Evolutionary conservation across 352 stramenopile genomes (phyloP), one percentile per base, ranked within the genome.

Genomic region (Pythium dissimile): DNA sequence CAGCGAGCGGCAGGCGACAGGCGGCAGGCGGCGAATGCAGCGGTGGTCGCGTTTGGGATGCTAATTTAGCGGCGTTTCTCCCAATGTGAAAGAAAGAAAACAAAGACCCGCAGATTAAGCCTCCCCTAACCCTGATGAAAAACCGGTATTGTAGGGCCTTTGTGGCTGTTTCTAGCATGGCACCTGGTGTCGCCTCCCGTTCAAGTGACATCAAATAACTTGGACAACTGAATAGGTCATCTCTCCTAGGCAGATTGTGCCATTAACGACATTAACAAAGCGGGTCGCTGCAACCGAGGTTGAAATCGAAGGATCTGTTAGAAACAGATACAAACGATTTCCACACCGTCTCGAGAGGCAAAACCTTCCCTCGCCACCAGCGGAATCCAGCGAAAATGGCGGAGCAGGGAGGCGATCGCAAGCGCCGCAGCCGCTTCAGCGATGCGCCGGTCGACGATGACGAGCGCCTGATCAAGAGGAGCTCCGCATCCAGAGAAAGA

Each of bases 371-470:
- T 30, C 35, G 5, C 12, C 42, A 24, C 54, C 42, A 45, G 24
- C 52, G n/a, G n/a, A n/a, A n/a, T n/a, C n/a, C n/a, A n/a, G n/a
- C 2, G 27, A 48, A 26, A 21, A 67, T 26, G 71, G 76, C 35
- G 49, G 51, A 55, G 42, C 61, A 57, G 4, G 27, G 43, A 2
- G 46, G 39, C 31, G 67, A 68, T 24, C 82, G 82, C 46, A 94
- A 92, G 73, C 82, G 82, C 59, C 88, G 88, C 73, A 90, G 80
- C 70, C 77, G 84, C 35, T 94, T 94, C 62, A 92, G 82, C 66
- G 84, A 94, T 49, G 70, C 71, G 6, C 69, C 73, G 31, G 57
- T 48, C 12, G 28, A 46, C 26, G 41, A 58, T 16, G 50, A 37
- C 10, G 23, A 47, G 43, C 54, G 61, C 10, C 62, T 23, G 12